These are phyloP conservation scores for Ophiosphaerella korrae DNA, from an alignment of 2,329 filamentous ascomycete genomes.

Conservation along the genomic window DNA sequence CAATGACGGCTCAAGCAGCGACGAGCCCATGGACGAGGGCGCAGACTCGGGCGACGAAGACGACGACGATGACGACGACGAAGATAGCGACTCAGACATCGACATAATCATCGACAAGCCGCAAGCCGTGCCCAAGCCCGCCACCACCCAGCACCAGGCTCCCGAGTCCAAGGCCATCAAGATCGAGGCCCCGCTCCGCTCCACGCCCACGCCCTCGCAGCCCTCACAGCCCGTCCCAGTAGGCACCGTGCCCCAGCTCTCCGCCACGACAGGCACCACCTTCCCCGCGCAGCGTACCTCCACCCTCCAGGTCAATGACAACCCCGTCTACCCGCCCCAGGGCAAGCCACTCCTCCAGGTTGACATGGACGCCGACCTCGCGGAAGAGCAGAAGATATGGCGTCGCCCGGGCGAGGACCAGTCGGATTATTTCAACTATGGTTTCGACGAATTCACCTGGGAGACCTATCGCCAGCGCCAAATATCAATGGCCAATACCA, in stretches of 20 bases:
- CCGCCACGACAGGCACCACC: conserved; percentile 34
- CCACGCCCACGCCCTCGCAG: conserved; percentile 27
- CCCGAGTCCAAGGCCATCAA: conserved; percentile 46
- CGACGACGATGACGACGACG: conserved; percentile 45
- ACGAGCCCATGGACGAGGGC: conserved; percentile 54
- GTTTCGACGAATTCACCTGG: conserved; percentile 99
- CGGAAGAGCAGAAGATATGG: conserved; percentile 88
- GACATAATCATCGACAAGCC: conserved; percentile 59
- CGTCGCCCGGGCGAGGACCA: conserved; percentile 91
- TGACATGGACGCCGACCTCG: conserved; percentile 59
- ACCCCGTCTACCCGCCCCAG: conserved; percentile 74
- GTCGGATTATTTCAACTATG: conserved; percentile 98
- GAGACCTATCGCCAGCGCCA: conserved; percentile 91
- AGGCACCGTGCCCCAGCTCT: conserved; percentile 29
- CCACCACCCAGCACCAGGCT: conserved; percentile 28
- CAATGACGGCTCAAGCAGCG: conserved; percentile 42
- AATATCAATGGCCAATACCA: conserved; percentile 75
- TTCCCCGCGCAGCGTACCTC: conserved; percentile 74
- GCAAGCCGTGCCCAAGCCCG: conserved; percentile 47
- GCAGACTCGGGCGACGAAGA: conserved; percentile 52
- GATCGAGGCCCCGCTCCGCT: conserved; percentile 40
- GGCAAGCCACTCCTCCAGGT: conserved; percentile 73
- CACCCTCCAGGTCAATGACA: conserved; percentile 81
- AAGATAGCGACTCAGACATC: conserved; percentile 56
- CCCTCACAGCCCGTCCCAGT: conserved; percentile 14